Evolutionary conservation across 2,329 filamentous ascomycete species (phyloP), one percentile per base, ranked within the genome.

Genomic region (Onygenales sp.): DNA sequence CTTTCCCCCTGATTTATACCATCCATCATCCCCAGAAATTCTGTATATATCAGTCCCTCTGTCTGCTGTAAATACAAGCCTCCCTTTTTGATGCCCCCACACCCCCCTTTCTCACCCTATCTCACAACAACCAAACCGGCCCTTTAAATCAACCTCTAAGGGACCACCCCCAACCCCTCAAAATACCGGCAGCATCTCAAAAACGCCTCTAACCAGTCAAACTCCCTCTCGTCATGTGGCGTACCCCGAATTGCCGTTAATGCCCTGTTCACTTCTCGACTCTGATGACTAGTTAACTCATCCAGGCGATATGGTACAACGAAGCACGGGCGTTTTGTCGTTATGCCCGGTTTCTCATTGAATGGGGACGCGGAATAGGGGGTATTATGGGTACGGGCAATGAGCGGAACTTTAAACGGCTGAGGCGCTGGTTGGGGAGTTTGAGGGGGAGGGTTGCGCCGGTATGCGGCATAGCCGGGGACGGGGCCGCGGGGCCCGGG

Each of bases 201-300:
- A 52, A 61, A 62, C 3, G 52, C 50, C 46, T 54, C 51, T 13
- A 61, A 42, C 59, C 59, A 61, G 47, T 54, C 49, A 27, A 54
- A 52, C 37, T 62, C 60, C 42, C 48, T 51, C 34, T 58, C 54
- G 34, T 58, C 44, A 47, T 60, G 60, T 21, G 52, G 54, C 2
- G 34, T 39, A 31, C 46, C 46, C 17, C 31, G 37, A 3, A 40
- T 7, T n/a, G 10, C 34, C 39, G 27, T 27, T 11, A 49, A 21
- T 14, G 7, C n/a, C 39, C 10, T 17, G 37, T 33, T 42, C 6
- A 14, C 21, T n/a, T 42, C 5, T 7, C 39, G 21, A 32, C 39
- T 21, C 9, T 33, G 34, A 14, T 39, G 34, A 4, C 34, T 27
- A 27, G 21, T 27, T 4, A 27, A 27, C 4, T 27, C 21, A 27